phyloP scores from a whole-genome alignment of 768 basidiomycete species.

The Boletus barrowsii region DNA sequence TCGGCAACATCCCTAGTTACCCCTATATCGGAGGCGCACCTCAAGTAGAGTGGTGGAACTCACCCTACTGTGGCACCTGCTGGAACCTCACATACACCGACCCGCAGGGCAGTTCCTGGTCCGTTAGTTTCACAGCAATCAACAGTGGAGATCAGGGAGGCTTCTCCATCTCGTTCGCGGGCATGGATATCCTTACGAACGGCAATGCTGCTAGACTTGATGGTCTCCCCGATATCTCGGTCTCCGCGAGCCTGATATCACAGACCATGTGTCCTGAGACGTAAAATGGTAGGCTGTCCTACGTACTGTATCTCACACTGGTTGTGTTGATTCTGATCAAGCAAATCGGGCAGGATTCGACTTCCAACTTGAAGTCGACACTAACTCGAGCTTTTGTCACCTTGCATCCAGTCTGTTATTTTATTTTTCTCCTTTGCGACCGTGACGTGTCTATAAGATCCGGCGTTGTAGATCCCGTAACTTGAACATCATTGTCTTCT shows the following conservation, averaged over 20 bases:
- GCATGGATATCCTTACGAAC: conserved; percentile 37
- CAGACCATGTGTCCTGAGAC: conserved; percentile 6
- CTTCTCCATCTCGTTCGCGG: conserved; percentile 36
- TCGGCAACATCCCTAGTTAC: background rate
- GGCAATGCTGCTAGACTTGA: conserved; percentile 31
- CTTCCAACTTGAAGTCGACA: too few relatives aligned
- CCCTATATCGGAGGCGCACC: conserved; percentile 54
- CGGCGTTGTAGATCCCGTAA: too few relatives aligned
- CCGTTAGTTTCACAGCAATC: conserved; percentile 49
- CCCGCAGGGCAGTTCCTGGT: conserved; percentile 27
- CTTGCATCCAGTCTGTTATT: too few relatives aligned
- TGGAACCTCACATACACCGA: conserved; percentile 52
- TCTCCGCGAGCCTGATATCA: conserved; percentile 20
- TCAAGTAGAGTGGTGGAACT: conserved; percentile 51
- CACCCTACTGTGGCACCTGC: conserved; percentile 54
- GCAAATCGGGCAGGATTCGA: too few relatives aligned
- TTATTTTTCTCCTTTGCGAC: too few relatives aligned
- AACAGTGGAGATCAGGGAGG: conserved; percentile 41
- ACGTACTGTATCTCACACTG: too few relatives aligned
- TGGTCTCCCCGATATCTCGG: conserved; percentile 9
- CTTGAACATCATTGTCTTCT: too few relatives aligned
- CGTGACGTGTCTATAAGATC: too few relatives aligned
- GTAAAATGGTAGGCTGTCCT: too few relatives aligned
- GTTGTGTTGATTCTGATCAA: too few relatives aligned
- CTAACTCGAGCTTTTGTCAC: too few relatives aligned